These are phyloP conservation scores for Oryza glumipatula DNA, from an alignment of 176 grass and related monocot species.

Conservation along the genomic window DNA sequence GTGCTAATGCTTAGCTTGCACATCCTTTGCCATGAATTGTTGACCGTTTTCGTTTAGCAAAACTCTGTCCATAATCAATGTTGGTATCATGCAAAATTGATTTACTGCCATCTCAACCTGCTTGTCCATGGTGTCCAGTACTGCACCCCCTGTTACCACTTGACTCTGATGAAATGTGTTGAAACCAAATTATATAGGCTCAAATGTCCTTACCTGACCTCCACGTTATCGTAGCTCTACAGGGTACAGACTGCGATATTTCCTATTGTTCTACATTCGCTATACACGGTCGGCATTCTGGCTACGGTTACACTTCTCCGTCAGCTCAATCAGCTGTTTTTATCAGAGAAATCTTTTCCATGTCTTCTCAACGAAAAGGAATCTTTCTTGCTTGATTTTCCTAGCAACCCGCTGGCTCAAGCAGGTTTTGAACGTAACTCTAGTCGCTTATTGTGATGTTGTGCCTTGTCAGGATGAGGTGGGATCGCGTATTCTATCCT, in stretches of 20 bases:
- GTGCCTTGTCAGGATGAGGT: neutral
- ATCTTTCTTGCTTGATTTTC: constrained; percentile 16
- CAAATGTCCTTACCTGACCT: neutral
- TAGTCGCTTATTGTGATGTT: neutral
- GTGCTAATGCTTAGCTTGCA: constrained; percentile 13
- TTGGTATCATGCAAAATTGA: neutral
- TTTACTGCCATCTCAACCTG: neutral
- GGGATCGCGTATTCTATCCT: neutral
- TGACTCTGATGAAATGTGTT: neutral
- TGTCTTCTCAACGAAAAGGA: neutral
- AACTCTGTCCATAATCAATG: neutral
- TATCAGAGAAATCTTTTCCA: neutral
- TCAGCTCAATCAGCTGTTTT: constrained; percentile 6
- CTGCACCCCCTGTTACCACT: neutral
- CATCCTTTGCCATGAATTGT: constrained; percentile 25
- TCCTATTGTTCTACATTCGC: neutral
- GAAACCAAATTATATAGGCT: neutral
- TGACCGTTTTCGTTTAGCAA: constrained; percentile 4
- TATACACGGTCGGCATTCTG: neutral
- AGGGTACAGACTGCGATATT: neutral
- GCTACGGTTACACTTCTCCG: neutral
- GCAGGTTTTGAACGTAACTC: neutral
- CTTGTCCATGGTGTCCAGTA: neutral
- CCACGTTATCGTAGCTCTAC: neutral
- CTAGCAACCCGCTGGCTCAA: constrained; percentile 5